Evolutionary conservation across 352 stramenopile genomes (phyloP).

Genomic region (Phytopythium litorale): DNA sequence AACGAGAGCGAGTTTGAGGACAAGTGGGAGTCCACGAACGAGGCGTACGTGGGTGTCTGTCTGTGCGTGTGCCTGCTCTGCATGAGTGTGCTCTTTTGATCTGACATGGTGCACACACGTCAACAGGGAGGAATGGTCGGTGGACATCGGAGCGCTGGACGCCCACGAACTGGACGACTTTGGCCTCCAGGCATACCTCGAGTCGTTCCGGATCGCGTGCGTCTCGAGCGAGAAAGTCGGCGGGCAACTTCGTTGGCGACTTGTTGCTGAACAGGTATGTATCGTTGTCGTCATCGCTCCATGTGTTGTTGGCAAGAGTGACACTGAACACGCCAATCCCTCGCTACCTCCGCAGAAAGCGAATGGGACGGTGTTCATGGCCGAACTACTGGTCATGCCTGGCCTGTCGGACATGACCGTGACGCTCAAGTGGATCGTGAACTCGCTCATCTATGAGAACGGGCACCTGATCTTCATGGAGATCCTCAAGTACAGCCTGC

Average conservation of each 20-base stretch:
- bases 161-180: constrained; percentile 47
- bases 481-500: constrained; percentile 69
- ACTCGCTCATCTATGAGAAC: constrained; percentile 83
- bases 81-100: not conserved
- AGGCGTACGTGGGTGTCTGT: constrained; percentile 46
- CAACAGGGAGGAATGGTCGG: constrained; percentile 69
- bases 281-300: not conserved
- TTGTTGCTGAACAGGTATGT: constrained; percentile 75
- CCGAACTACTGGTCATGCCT: constrained; percentile 76
- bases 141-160: constrained; percentile 41
- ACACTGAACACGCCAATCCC: not conserved
- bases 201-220: constrained; percentile 58
- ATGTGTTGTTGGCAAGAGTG: not conserved
- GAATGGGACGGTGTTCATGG: constrained; percentile 78
- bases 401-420: constrained; percentile 75
- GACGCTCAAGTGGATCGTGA: constrained; percentile 88
- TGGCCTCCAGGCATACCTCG: constrained; percentile 59
- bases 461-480: constrained; percentile 79
- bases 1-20: constrained; percentile 60
- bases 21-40: constrained; percentile 75
- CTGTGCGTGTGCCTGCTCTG: not conserved
- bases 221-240: constrained; percentile 70
- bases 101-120: not conserved
- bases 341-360: constrained; percentile 35
- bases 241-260: constrained; percentile 75